Evolutionary conservation across 805 yeast species (phyloP), one percentile per base, ranked within the genome.

Genomic region (Brettanomyces custersianus): DNA sequence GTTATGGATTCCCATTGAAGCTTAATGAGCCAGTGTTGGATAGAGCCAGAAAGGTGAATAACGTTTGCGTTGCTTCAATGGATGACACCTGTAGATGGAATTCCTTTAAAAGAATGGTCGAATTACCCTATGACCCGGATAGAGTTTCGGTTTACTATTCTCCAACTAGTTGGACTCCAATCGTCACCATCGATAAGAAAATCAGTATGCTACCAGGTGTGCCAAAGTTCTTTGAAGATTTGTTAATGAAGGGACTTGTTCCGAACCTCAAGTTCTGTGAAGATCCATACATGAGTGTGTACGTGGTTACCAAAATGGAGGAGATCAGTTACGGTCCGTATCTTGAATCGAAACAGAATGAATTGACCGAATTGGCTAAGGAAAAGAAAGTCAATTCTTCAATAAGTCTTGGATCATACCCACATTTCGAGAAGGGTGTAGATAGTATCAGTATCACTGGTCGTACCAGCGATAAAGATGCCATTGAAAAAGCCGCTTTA

Each of bases 131-230:
- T 26, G 33, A 24, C 24, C 27, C 31, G 1, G 47, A 47, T 2
- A 28, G 44, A 2, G 77, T 75, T 4, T 64, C 63, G 34, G 70
- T 65, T 31, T 57, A 65, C 31, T 77, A 64, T 45, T 62, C 72
- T 1, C 44, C 60, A 7, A 75, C 72, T 4, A 65, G 80, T 11
- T 86, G 95, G 95, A 94, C 86, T 3, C 96, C 95, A 0, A 68
- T 85, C 4, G 87, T 84, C 2, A 73, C 74, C 0, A 61, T 86
- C n/a, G 65, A 77, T 33, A 49, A 70, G 24, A 73, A 76, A 45
- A 75, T 85, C 1, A 79, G 73, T 48, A 71, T 87, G 11, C 64
- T 86, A 31, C 95, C 96, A 0, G 95, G 95, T 0, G 78, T 87
- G 8, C 95, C 96, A 0, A 76, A 72, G 42, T 59, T 86, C 21